These are phyloP conservation scores for Alternaria sp. DNA, from an alignment of 2,329 filamentous ascomycete genomes.

Conservation along the genomic window DNA sequence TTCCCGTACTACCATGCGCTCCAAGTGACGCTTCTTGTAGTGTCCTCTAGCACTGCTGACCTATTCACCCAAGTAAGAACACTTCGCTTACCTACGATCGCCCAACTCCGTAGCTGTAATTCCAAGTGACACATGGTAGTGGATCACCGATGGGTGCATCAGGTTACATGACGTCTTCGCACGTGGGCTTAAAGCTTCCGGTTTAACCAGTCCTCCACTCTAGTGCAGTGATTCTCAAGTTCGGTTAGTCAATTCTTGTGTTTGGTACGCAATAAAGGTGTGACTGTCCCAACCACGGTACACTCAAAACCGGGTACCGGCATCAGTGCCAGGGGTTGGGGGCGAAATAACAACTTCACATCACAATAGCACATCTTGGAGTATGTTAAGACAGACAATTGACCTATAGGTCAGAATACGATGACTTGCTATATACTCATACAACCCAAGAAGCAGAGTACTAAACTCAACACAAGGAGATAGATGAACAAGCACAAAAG, in stretches of 20 bases:
- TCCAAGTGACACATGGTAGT: neutral
- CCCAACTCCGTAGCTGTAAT: no score
- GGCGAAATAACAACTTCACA: neutral
- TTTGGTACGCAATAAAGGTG: neutral
- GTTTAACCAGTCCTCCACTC: neutral
- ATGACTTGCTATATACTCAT: conserved; percentile 6
- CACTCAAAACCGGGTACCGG: no score
- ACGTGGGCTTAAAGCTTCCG: neutral
- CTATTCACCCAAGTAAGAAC: neutral
- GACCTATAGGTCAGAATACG: neutral
- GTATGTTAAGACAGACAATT: neutral
- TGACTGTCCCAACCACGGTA: no score
- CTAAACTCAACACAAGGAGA: conserved; percentile 1
- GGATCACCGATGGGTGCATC: no score
- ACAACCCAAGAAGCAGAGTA: neutral
- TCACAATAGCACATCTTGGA: neutral
- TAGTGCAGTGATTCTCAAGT: neutral
- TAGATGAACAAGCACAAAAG: neutral
- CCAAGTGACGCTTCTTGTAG: neutral
- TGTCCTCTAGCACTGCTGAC: neutral
- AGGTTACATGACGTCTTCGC: no score
- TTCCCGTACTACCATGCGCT: neutral
- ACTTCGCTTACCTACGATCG: no score
- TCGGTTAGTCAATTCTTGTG: neutral
- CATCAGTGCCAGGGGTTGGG: no score